Base-by-base conservation (phyloP, 2,329 filamentous ascomycete species). In the Diatrype stigma region DNA sequence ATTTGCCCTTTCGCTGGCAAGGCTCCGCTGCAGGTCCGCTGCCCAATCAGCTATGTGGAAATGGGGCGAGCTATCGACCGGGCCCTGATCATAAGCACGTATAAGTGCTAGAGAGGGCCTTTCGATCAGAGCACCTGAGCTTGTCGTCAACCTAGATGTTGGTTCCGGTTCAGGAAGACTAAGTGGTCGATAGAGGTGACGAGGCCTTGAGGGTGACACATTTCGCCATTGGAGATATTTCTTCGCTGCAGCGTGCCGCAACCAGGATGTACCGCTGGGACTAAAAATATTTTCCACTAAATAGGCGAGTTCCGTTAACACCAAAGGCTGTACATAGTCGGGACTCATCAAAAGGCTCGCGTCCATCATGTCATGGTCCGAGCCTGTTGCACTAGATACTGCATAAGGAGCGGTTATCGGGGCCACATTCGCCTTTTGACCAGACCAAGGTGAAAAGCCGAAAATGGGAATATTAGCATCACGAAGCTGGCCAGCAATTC, bases 261-360 rank as follows among this genome's bases (percentile, higher is more conserved):
- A 78, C 78, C 89, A 92, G 3, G 88, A 80, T 35, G 91, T 81
- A 34, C 88, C 91, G 44, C 93, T 85, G 3, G 80, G 78, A 44
- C 90, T 86, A 60, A 97, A 92, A 0, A 96, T 73, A 17, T 82
- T 81, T 8, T 83, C 74, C n/a, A 96, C 80, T 1, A 97, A 75
- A 8, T 73, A 68, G 5, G 69, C 63, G 2, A 97, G 80, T 40
- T 97, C 92, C 8, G 90, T 94, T 0, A 81, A 70, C 3, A 89
- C 71, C 4, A 96, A 76, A 1, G 93, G 93, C 54, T 90, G 86
- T 14, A 94, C 75, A 64, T 96, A 97, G 61, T 94, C 89, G 1
- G 92, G 86, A 50, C 86, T 91, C 93, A 97, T 97, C 17, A 97
- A 78, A 0, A 96, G 76, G 62, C 90, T 96, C 17, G 92, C 93